Conservation (phyloP, 441 rosid genomes). For the Populus trichocarpa region DNA sequence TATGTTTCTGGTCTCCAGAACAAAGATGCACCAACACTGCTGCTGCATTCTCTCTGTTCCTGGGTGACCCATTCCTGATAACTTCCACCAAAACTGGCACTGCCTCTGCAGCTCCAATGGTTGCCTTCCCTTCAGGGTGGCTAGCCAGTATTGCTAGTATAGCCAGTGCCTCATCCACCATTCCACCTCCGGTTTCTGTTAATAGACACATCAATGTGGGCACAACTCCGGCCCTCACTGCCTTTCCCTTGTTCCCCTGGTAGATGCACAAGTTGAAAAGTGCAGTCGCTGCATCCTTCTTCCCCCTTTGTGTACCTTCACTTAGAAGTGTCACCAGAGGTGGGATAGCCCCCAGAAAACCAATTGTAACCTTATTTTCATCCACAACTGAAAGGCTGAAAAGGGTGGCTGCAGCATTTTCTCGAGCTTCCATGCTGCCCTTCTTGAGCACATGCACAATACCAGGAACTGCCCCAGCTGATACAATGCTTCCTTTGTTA, state of each 20-base stretch:
- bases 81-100: constrained; percentile 77
- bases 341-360: constrained; percentile 76
- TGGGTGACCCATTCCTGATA: constrained; percentile 73
- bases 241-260: constrained; percentile 97
- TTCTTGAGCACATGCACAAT: constrained; percentile 83
- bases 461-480: constrained; percentile 85
- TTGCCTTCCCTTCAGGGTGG: constrained; percentile 81
- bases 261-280: constrained; percentile 94
- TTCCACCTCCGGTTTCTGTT: constrained; percentile 72
- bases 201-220: constrained; percentile 69
- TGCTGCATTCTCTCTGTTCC: constrained; percentile 88
- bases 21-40: constrained; percentile 90
- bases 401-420: constrained; percentile 95
- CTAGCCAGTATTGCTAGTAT: constrained; percentile 83
- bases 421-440: constrained; percentile 98
- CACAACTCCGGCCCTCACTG: constrained; percentile 85
- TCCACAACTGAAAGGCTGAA: constrained; percentile 92
- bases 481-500: constrained; percentile 79
- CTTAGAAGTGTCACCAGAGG: constrained; percentile 76
- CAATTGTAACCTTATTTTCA: constrained; percentile 84
- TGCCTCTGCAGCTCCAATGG: constrained; percentile 82
- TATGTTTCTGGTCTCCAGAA: constrained; percentile 62
- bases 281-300: constrained; percentile 96
- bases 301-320: constrained; percentile 90
- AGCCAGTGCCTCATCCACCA: constrained; percentile 95